phyloP scores from a whole-genome alignment of 2,329 filamentous ascomycete genomes.

The Trichoderma guizhouense region DNA sequence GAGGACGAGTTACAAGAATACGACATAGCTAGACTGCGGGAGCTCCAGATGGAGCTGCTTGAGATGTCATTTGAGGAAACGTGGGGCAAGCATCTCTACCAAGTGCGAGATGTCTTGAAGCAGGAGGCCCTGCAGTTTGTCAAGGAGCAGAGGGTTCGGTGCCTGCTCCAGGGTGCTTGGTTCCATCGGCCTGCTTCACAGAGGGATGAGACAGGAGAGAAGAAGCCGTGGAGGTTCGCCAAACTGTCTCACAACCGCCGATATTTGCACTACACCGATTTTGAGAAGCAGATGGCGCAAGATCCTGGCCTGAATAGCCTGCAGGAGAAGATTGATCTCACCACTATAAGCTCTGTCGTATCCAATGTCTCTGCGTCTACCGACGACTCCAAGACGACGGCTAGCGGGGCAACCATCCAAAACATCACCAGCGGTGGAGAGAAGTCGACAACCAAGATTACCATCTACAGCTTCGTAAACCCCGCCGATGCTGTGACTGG shows the following conservation, averaged over 20 bases:
- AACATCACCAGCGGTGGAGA: constrained; percentile 28
- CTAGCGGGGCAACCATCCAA: constrained; percentile 42
- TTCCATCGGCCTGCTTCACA: constrained; percentile 56
- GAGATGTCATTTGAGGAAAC: constrained; percentile 90
- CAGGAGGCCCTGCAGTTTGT: constrained; percentile 93
- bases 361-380: constrained; percentile 79
- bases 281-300: constrained; percentile 59
- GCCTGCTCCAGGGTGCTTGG: constrained; percentile 85
- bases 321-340: constrained; percentile 79
- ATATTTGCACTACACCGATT: constrained; percentile 87
- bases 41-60: constrained; percentile 89
- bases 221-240: constrained; percentile 73
- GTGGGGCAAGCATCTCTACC: constrained; percentile 85
- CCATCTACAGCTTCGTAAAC: constrained; percentile 71
- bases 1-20: constrained; percentile 87
- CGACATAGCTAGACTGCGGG: constrained; percentile 72
- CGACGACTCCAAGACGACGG: constrained; percentile 46
- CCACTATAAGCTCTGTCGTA: constrained; percentile 84
- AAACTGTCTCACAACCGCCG: constrained; percentile 87
- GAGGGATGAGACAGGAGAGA: constrained; percentile 37
- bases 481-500: constrained; percentile 36
- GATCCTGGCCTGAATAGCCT: constrained; percentile 72
- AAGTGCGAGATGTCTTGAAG: constrained; percentile 87
- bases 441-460: constrained; percentile 76
- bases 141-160: constrained; percentile 92